A percentile compares a stretch with the other conserved stretches of the same genome.
These are phyloP conservation scores for Fraxinus floribunda DNA, from an alignment of 305 asterid genomes.

Conservation along the genomic window DNA sequence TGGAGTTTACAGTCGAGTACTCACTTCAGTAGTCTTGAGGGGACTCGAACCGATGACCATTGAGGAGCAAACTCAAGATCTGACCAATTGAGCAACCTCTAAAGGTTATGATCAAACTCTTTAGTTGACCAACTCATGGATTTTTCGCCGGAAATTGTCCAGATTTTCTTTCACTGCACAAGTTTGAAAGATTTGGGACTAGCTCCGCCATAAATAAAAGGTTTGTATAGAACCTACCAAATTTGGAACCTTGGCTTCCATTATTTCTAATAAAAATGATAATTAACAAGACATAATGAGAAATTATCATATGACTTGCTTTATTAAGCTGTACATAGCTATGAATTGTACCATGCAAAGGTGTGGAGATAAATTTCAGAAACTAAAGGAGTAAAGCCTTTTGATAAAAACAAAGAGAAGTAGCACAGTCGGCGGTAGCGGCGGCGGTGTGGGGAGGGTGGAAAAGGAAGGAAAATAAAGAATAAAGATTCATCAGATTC, in stretches of 20 bases:
- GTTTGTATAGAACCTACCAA: background rate
- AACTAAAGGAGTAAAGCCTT: background rate
- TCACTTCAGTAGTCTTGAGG: too few relatives aligned
- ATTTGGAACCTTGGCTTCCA: background rate
- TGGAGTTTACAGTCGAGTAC: too few relatives aligned
- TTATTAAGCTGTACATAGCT: background rate
- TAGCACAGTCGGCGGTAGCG: background rate
- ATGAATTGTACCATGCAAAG: background rate
- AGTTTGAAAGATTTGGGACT: background rate
- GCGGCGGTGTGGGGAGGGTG: background rate
- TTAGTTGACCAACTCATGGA: background rate
- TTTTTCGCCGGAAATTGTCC: background rate
- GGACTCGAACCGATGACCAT: too few relatives aligned
- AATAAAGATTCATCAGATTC: constrained; percentile 3
- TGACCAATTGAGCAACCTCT: too few relatives aligned
- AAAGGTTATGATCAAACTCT: background rate
- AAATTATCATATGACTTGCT: background rate
- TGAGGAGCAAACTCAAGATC: too few relatives aligned
- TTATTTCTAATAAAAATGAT: background rate
- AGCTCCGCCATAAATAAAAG: background rate
- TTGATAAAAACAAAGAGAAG: background rate
- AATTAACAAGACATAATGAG: background rate
- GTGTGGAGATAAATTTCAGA: background rate
- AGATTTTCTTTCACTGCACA: background rate
- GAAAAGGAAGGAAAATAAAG: background rate